Percentiles rank a stretch among this genome's conserved stretches.
These are phyloP conservation scores for Pleurotus tuoliensis DNA, from an alignment of 768 basidiomycete species.

Conservation along the genomic window DNA sequence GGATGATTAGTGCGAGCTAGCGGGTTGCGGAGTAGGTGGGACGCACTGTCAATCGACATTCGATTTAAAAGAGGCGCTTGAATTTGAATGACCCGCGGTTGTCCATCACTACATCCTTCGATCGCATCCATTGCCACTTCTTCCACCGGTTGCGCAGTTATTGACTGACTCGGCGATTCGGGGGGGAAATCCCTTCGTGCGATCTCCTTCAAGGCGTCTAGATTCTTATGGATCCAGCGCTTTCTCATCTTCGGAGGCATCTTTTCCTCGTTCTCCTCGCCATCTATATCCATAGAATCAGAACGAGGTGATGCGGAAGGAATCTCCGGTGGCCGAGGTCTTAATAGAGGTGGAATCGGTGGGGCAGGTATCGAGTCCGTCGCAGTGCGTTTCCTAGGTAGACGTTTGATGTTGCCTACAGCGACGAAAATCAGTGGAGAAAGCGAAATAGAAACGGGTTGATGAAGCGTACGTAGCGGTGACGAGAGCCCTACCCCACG, in stretches of 20 bases:
- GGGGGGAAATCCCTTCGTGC: neutral
- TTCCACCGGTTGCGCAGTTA: neutral
- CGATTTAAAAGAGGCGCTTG: neutral
- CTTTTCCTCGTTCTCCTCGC: conserved; percentile 26
- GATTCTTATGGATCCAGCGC: conserved; percentile 32
- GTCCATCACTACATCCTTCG: too few relatives aligned
- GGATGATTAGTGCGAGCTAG: conserved; percentile 15
- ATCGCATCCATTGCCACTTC: neutral
- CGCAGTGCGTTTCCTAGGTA: conserved; percentile 1
- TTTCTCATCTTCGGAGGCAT: conserved; percentile 69
- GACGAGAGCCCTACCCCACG: too few relatives aligned
- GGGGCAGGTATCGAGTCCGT: conserved; percentile 8
- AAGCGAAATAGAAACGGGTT: neutral
- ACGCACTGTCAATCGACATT: neutral
- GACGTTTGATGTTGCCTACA: neutral
- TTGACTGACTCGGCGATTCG: too few relatives aligned
- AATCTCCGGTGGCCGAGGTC: conserved; percentile 3
- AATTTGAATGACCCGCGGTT: too few relatives aligned
- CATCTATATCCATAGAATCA: neutral
- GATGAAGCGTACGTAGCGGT: neutral
- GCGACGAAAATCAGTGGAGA: neutral
- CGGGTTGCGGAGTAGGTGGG: neutral
- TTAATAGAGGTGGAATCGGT: neutral
- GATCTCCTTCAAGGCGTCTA: conserved; percentile 20
- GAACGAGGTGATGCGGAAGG: neutral